Conservation (phyloP, 495 filamentous ascomycete species). For the Trichoderma parareesei region DNA sequence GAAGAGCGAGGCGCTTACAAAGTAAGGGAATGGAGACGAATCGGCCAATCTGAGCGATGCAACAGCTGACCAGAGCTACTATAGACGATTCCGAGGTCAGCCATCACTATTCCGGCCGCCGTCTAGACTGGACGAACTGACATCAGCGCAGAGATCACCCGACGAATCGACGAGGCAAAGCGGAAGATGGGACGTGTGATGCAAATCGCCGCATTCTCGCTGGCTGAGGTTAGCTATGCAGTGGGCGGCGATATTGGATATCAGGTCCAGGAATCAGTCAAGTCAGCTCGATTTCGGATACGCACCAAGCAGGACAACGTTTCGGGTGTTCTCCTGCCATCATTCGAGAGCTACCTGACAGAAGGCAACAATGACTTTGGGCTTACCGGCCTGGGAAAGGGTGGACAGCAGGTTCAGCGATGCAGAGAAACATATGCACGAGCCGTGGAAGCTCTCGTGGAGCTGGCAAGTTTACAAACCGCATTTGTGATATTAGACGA, state of each 20-base stretch:
- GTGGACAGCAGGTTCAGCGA: conserved; percentile 91
- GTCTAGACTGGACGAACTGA: conserved; percentile 6
- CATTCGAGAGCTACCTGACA: conserved; percentile 80
- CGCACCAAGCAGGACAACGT: conserved; percentile 97
- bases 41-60: background rate
- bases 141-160: conserved; percentile 67
- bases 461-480: conserved; percentile 92
- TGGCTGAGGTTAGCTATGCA: conserved; percentile 96
- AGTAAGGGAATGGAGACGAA: conserved; percentile 39
- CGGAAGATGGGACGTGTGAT: conserved; percentile 99
- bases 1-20: conserved; percentile 89
- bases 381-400: conserved; percentile 91
- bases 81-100: conserved; percentile 78
- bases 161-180: conserved; percentile 96
- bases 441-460: conserved; percentile 93
- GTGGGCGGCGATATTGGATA: conserved; percentile 94
- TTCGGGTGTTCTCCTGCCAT: conserved; percentile 84
- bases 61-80: background rate
- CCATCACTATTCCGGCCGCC: conserved; percentile 12
- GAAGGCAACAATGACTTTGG: conserved; percentile 95
- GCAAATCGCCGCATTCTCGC: conserved; percentile 96
- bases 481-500: conserved; percentile 97
- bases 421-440: conserved; percentile 96
- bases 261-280: conserved; percentile 93
- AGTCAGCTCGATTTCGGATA: conserved; percentile 82